Percentiles rank a stretch among this genome's conserved stretches.
Evolutionary conservation across 2,329 filamentous ascomycete genomes (phyloP).

Genomic region (Fusarium solani-melongenae): DNA sequence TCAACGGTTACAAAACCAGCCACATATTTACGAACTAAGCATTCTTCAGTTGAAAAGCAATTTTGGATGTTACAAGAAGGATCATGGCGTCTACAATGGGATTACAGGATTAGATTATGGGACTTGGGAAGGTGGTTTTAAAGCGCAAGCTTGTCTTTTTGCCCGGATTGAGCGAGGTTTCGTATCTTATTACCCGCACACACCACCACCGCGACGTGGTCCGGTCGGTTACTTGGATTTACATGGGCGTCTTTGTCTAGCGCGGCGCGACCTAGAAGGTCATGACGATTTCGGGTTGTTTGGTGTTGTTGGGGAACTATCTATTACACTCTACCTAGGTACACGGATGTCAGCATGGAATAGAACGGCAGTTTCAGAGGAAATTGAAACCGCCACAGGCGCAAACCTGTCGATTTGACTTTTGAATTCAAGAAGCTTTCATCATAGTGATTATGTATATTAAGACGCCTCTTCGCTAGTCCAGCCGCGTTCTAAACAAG

Average conservation of each 20-base stretch:
- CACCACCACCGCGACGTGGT: not conserved
- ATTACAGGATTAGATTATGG: constrained; percentile 17
- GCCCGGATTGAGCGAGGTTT: not conserved
- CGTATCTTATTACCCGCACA: not conserved
- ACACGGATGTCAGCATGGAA: not conserved
- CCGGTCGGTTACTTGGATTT: not conserved
- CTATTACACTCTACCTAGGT: not conserved
- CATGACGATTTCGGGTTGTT: not conserved
- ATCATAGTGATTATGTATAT: not conserved
- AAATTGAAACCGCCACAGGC: constrained; percentile 13
- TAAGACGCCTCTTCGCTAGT: not conserved
- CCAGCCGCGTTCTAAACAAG: not conserved
- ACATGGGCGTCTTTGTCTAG: constrained; percentile 11
- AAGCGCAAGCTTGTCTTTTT: constrained; percentile 23
- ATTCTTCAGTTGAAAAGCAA: constrained; percentile 20
- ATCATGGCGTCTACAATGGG: constrained; percentile 20
- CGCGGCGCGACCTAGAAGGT: not conserved
- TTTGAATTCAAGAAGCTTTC: not conserved
- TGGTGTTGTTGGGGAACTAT: not conserved
- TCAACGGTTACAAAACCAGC: not conserved
- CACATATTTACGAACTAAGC: constrained; percentile 13
- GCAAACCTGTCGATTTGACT: constrained; percentile 1
- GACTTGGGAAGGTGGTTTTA: not conserved
- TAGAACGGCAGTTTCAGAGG: constrained; percentile 16
- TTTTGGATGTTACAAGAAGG: constrained; percentile 1